Base-by-base conservation (phyloP, 164 flowering plant species). In the Tinospora cordifolia region DNA sequence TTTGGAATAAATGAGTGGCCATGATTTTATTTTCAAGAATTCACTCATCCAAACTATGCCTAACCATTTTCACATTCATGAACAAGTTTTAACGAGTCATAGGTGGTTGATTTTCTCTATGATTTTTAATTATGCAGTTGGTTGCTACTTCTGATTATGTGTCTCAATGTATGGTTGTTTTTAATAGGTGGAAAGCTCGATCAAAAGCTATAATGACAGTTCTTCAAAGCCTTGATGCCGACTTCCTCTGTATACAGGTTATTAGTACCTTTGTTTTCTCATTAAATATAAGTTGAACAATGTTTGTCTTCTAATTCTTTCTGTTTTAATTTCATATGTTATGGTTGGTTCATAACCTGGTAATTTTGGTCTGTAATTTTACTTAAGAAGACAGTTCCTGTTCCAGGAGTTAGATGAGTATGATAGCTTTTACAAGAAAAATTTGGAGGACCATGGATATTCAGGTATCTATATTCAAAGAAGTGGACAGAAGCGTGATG, bases 191-290 rank as follows among this genome's bases (percentile, higher is more conserved):
- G 97, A 90, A 91, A 78, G 83, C 88, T 78, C 93, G 97, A 75
- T 93, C 97, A 9, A 70, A 85, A 67, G 86, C 91, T 68, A 69
- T 88, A 76, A 68, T 91, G 72, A 70, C 83, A 15, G 78, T 85
- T 75, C 88, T 93, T 26, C 81, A 79, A 71, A 80, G 83, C 74
- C 81, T 93, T 40, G 83, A 75, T 17, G 88, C 92, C 76, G 95
- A 93, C 78, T 85, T 93, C 75, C 83, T 90, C 62, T 93, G 98
- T 75, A 72, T 93, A 68, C 98, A 93, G 97, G 98, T 90, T 49
- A 73, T 19, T 36, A 38, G 63, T 63, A 27, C 54, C 46, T n/a
- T 63, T 17, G 8, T 46, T 47, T 60, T 54, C 30, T 5, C 39
- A 66, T 51, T 36, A 24, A 22, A 8, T 66, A 7, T 41, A 44